Evolutionary conservation across 805 yeast species (phyloP), one percentile per base, ranked within the genome.

Genomic region (Ogataea glucozyma): DNA sequence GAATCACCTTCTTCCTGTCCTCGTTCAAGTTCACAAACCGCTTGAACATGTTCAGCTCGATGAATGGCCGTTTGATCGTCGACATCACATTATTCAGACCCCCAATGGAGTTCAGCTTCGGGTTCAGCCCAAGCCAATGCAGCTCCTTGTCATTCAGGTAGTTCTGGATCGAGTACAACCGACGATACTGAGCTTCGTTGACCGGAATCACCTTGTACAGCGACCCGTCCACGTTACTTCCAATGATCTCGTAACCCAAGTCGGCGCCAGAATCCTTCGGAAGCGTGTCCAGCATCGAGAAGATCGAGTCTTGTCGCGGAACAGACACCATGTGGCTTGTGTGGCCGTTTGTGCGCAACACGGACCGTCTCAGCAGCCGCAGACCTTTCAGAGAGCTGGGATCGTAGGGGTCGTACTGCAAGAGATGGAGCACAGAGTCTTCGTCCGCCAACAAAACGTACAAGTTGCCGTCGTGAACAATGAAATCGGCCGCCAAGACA

Each of bases 351-450:
- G 81, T 66, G 53, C 81, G 80, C 59, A 90, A 83, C 12, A 85
- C 79, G 0, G 90, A 75, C 49, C 80, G 79, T 41, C 82, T 78
- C 12, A 91, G 65, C 40, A 93, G 70, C 47, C 80, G 70, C 51
- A 83, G 87, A 5, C 98, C 98, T 41, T 88, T 81, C 31, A 81
- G 65, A 1, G 97, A 88, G 17, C 75, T 73, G 0, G 93, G 85
- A 57, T 88, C 96, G 48, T 90, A 97, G 0, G 98, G 98, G 50
- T 93, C 95, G 60, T 87, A 93, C 56, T 86, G 87, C 30, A 88
- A 64, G 8, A 91, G 56, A 58, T 87, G 95, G 18, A 93, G 58
- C 7, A 77, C 71, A 18, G 79, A 76, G 35, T 79, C 73, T 37
- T 77, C 75, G 61, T 90, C 97, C 2, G 88, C 84, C 13, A 81